These are phyloP conservation scores for Porphyridium purpureum DNA, from an alignment of 23 red algal species.

Conservation along the genomic window DNA sequence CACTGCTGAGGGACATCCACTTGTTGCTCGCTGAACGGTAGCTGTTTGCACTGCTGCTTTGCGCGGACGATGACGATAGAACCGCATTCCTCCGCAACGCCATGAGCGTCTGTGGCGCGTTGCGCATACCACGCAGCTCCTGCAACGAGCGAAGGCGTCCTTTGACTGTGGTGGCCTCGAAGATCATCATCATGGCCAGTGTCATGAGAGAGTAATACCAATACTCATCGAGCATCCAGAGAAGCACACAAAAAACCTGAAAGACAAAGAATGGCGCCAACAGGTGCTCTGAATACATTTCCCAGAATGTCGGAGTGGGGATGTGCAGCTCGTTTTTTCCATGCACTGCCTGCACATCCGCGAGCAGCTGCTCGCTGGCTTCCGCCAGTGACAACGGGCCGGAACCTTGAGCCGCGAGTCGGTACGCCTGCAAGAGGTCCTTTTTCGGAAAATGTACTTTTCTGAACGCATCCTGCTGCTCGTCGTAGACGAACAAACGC, in stretches of 20 bases:
- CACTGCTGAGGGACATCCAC: constrained; percentile 46
- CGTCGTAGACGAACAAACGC: constrained; percentile 49
- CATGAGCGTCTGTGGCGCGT: constrained; percentile 19
- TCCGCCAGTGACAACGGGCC: constrained; percentile 34
- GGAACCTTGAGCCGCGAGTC: constrained; percentile 6
- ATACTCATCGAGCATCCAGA: constrained; percentile 87
- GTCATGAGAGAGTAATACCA: constrained; percentile 88
- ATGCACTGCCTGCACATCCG: constrained; percentile 16
- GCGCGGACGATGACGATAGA: no score
- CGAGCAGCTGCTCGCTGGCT: no score
- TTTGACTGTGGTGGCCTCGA: constrained; percentile 81
- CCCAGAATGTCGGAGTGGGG: constrained; percentile 68
- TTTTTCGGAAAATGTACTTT: constrained; percentile 62
- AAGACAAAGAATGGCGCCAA: constrained; percentile 92
- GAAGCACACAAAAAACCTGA: constrained; percentile 85
- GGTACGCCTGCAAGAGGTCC: constrained; percentile 20
- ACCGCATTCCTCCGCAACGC: constrained; percentile 36
- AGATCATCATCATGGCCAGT: constrained; percentile 82
- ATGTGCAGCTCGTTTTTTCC: constrained; percentile 75
- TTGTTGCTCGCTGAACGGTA: constrained; percentile 8
- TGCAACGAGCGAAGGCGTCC: constrained; percentile 58
- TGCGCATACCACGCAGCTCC: constrained; percentile 90
- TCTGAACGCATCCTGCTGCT: constrained; percentile 12
- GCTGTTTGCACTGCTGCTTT: neutral
- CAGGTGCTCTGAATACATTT: constrained; percentile 80